phyloP scores from a whole-genome alignment of 163 green algal species.

The Trebouxiophyceae sp. region DNA sequence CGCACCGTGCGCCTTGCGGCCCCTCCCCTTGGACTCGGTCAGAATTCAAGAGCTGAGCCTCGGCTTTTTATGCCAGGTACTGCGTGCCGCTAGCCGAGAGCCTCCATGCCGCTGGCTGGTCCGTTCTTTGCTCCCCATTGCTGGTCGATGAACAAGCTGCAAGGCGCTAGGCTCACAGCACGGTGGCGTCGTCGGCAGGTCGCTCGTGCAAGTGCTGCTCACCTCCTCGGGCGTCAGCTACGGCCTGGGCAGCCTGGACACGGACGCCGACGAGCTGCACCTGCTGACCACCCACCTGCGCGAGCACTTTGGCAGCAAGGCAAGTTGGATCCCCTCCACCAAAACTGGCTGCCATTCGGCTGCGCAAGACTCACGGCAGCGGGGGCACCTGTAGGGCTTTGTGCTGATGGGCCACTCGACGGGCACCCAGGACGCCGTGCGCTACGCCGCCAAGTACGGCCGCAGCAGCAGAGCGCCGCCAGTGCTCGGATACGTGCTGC shows the following conservation, averaged over 20 bases:
- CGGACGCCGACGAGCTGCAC: constrained; percentile 59
- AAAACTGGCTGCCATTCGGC: too few relatives aligned
- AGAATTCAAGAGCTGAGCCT: too few relatives aligned
- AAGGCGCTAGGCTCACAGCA: neutral
- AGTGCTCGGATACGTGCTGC: constrained; percentile 53
- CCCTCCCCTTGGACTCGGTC: too few relatives aligned
- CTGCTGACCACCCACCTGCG: constrained; percentile 35
- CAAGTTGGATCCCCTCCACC: too few relatives aligned
- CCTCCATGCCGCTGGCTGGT: neutral
- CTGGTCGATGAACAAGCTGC: neutral
- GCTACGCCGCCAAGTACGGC: constrained; percentile 30
- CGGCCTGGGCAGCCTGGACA: constrained; percentile 46
- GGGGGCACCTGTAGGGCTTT: constrained; percentile 14
- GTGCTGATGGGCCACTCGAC: constrained; percentile 72
- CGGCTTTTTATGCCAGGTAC: too few relatives aligned
- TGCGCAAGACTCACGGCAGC: too few relatives aligned
- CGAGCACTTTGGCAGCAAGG: too few relatives aligned
- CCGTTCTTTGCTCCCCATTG: neutral
- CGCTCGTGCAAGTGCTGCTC: constrained; percentile 58
- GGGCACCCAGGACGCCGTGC: constrained; percentile 69
- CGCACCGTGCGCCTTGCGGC: constrained; percentile 6
- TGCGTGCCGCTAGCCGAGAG: too few relatives aligned
- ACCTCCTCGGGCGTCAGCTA: constrained; percentile 54
- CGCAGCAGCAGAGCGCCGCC: constrained; percentile 4
- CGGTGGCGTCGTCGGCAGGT: constrained; percentile 6